phyloP scores from a whole-genome alignment of 306 rosid genomes.

The Ammopiptanthus mongolicus region DNA sequence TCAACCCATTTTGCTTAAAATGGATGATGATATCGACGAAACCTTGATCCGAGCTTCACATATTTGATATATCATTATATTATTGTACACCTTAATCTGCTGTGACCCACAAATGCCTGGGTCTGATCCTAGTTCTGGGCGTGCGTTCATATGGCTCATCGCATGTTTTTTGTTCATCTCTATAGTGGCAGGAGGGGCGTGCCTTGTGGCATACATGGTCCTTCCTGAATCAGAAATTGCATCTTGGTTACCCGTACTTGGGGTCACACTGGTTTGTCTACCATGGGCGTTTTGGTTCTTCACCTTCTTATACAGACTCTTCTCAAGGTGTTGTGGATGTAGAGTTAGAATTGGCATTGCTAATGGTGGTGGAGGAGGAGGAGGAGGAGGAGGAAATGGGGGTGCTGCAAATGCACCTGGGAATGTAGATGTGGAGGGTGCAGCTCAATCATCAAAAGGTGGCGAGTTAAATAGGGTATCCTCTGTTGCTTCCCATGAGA shows the following conservation, averaged over 20 bases:
- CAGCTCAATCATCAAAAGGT: not conserved
- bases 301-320: conserved; percentile 56
- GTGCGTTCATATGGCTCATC: conserved; percentile 57
- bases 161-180: conserved; percentile 39
- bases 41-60: not conserved
- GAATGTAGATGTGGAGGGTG: conserved; percentile 20
- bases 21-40: conserved; percentile 40
- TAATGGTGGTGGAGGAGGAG: not conserved
- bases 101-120: conserved; percentile 47
- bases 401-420: not conserved
- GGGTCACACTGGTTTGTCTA: conserved; percentile 58
- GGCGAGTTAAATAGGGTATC: conserved; percentile 5
- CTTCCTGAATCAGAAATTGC: conserved; percentile 38
- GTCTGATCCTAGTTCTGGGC: conserved; percentile 39
- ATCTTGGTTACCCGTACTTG: conserved; percentile 50
- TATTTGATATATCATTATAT: conserved; percentile 9
- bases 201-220: conserved; percentile 48
- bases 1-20: conserved; percentile 4
- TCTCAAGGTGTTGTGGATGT: conserved; percentile 46
- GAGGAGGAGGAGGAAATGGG: not conserved
- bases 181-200: conserved; percentile 50
- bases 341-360: conserved; percentile 9
- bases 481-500: conserved; percentile 46
- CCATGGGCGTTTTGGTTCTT: conserved; percentile 87
- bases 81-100: not conserved